Base-by-base conservation (phyloP, 2,329 filamentous ascomycete genomes). In the Fusarium torulosum region DNA sequence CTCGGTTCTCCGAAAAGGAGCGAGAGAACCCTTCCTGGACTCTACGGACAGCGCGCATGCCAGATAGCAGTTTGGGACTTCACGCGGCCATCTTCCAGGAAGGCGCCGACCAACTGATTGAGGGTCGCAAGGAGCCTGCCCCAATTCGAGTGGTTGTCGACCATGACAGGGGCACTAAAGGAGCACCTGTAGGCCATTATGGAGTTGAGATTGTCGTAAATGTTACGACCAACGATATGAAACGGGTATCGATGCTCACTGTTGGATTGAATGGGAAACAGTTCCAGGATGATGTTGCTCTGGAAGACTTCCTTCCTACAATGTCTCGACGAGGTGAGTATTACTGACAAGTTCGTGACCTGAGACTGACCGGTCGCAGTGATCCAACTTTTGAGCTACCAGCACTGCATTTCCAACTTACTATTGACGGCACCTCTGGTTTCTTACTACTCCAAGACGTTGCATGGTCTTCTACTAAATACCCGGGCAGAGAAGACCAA, bases 1-100 rank as follows among this genome's bases (percentile, higher is more conserved):
- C 90, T 7, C 88, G 94, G 13, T 97, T 96, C 73, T 82, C 91
- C 1, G 94, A 97, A 75, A 77, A 82, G n/a, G 93, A 97, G 80
- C 88, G 94, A 59, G 93, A 97, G 76, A 87, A 90, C 59, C 85
- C 89, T 17, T 88, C 86, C 71, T 97, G 93, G 94, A 91, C 91
- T 31, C 85, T 96, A 31, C 88, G 93, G 37, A 91, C 89, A 20
- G 85, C 88, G 15, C 86, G 85, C 59, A 85, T 89, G 75, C 84
- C 85, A 37, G 90, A 90, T 73, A 85, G 80, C 59, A 85, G 84
- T 53, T 78, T 90, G 11, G 85, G 83, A 11, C 70, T 90, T 25
- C 86, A 88, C 70, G 87, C 89, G 2, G 91, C 91, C 7, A 84
- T 94, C 5, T 93, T 91, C 59, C 90, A 94, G 71, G 90, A 93